phyloP scores from a whole-genome alignment of 2,329 filamentous ascomycete species.

The Nemania diffusa region DNA sequence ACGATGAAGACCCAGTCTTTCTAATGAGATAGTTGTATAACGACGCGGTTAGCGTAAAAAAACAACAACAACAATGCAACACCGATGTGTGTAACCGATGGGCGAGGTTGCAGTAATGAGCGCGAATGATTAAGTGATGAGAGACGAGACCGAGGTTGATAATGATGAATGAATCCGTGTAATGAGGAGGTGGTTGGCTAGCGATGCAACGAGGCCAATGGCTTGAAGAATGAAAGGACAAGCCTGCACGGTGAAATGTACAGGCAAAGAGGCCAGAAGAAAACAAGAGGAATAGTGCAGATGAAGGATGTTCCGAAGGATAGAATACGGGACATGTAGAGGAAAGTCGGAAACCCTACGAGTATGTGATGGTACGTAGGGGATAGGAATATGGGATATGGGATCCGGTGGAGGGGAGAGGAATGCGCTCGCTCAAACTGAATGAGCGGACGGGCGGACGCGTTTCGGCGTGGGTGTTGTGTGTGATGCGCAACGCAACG shows the following conservation, averaged over 20 bases:
- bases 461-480: slow-evolving; percentile 37
- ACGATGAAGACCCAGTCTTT: slow-evolving; percentile 39
- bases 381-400: slow-evolving; percentile 4
- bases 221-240: background rate
- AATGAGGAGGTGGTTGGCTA: slow-evolving; percentile 5
- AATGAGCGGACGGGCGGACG: slow-evolving; percentile 29
- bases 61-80: slow-evolving; percentile 6
- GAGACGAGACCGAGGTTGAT: slow-evolving; percentile 1
- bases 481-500: slow-evolving; percentile 19
- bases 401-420: slow-evolving; percentile 7
- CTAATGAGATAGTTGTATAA: slow-evolving; percentile 34
- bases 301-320: background rate
- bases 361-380: slow-evolving; percentile 12
- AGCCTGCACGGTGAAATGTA: background rate
- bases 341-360: slow-evolving; percentile 1
- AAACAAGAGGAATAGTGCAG: slow-evolving; percentile 22
- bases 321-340: background rate
- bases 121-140: background rate
- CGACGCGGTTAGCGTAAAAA: slow-evolving; percentile 16
- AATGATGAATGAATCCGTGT: slow-evolving; percentile 6
- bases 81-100: background rate
- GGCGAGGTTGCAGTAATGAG: slow-evolving; percentile 11
- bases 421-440: slow-evolving; percentile 25
- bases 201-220: background rate
- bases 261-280: background rate